phyloP scores from a whole-genome alignment of 768 basidiomycete species.

The Mycena olivaceomarginata region DNA sequence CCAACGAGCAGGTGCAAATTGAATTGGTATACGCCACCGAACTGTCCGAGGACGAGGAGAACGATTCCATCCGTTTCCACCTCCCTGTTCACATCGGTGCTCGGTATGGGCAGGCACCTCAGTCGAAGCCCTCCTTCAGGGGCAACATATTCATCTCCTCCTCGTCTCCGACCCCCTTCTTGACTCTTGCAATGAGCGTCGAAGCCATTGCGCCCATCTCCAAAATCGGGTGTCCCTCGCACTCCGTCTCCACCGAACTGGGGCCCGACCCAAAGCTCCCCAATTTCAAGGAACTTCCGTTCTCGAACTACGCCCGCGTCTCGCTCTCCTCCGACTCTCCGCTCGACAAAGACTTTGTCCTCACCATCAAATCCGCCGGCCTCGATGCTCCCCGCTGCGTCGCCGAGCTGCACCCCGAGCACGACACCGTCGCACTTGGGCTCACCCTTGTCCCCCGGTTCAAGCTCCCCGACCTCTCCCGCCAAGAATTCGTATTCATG shows the following conservation, averaged over 20 bases:
- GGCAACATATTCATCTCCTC: conserved; percentile 13
- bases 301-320: conserved; percentile 40
- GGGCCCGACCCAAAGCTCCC: conserved; percentile 40
- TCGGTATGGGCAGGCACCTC: conserved; percentile 41
- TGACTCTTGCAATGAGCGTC: conserved; percentile 29
- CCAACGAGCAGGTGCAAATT: conserved; percentile 36
- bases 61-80: conserved; percentile 41
- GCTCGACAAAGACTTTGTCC: conserved; percentile 62
- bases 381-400: conserved; percentile 65
- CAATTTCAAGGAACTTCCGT: conserved; percentile 42
- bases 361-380: conserved; percentile 60
- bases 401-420: conserved; percentile 53
- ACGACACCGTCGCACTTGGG: conserved; percentile 58
- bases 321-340: conserved; percentile 33
- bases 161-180: conserved; percentile 19
- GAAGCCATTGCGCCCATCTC: conserved; percentile 36
- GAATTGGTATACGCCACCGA: conserved; percentile 42
- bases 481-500: conserved; percentile 68
- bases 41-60: conserved; percentile 41
- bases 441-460: conserved; percentile 67
- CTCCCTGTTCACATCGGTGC: conserved; percentile 36
- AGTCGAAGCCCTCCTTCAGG: not conserved
- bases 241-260: conserved; percentile 41
- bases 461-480: conserved; percentile 53
- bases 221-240: conserved; percentile 40